Percentiles rank a stretch among this genome's conserved stretches.
These are phyloP conservation scores for Fusarium pilosicola DNA, from an alignment of 2,329 filamentous ascomycete species.

Conservation along the genomic window DNA sequence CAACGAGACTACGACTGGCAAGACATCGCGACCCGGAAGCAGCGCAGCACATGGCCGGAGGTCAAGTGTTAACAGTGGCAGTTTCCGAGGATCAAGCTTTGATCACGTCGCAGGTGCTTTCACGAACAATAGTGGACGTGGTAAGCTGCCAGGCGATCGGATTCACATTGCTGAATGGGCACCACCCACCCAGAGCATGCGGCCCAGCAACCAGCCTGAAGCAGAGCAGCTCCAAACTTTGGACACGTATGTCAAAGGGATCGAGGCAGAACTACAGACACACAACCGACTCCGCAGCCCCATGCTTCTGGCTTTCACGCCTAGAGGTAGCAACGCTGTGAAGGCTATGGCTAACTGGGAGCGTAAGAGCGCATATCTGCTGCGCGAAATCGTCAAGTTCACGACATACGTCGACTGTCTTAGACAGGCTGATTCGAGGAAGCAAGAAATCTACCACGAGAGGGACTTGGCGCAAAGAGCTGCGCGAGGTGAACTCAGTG, in stretches of 20 bases:
- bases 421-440: constrained; percentile 73
- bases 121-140: constrained; percentile 59
- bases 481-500: constrained; percentile 57
- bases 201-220: constrained; percentile 81
- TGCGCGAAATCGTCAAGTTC: constrained; percentile 97
- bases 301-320: constrained; percentile 90
- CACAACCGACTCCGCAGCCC: constrained; percentile 90
- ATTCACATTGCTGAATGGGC: constrained; percentile 88
- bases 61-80: constrained; percentile 61
- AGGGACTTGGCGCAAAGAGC: constrained; percentile 62
- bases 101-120: constrained; percentile 67
- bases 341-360: constrained; percentile 98
- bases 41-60: constrained; percentile 55
- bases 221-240: constrained; percentile 82
- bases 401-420: constrained; percentile 92
- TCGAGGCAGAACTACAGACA: constrained; percentile 84
- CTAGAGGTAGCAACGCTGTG: constrained; percentile 79
- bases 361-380: constrained; percentile 89
- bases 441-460: constrained; percentile 76
- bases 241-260: constrained; percentile 80
- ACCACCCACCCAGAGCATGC: constrained; percentile 89
- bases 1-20: constrained; percentile 56
- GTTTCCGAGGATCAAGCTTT: constrained; percentile 66
- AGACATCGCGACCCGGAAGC: constrained; percentile 61
- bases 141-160: constrained; percentile 83